Evolutionary conservation across 345 rosid genomes (phyloP).

Genomic region (Moringa oleifera): DNA sequence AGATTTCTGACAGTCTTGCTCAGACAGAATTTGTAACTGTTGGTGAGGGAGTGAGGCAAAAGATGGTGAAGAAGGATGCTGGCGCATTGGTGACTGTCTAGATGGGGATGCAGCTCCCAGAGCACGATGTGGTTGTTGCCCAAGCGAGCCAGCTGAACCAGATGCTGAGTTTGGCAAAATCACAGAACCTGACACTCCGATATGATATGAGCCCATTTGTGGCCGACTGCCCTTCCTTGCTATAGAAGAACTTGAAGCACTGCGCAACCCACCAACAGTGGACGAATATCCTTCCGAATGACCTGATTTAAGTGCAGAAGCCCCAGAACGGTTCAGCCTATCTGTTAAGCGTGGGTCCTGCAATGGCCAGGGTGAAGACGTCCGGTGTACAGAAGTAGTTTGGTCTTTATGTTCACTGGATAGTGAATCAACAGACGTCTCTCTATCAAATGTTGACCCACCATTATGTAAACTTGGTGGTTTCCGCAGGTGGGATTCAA

Average conservation of each 20-base stretch:
- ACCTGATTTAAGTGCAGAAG: slow-evolving; percentile 20
- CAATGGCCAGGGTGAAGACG: slow-evolving; percentile 33
- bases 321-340: slow-evolving; percentile 26
- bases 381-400: slow-evolving; percentile 29
- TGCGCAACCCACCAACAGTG: slow-evolving; percentile 27
- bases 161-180: slow-evolving; percentile 33
- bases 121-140: slow-evolving; percentile 40
- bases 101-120: slow-evolving; percentile 34
- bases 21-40: slow-evolving; percentile 25
- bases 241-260: slow-evolving; percentile 34
- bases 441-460: slow-evolving; percentile 43
- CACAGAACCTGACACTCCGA: slow-evolving; percentile 36
- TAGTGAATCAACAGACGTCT: slow-evolving; percentile 33
- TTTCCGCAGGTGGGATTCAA: slow-evolving; percentile 43
- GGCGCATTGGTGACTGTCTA: slow-evolving; percentile 34
- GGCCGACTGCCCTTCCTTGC: slow-evolving; percentile 42
- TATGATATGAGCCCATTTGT: slow-evolving; percentile 29
- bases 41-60: slow-evolving; percentile 24
- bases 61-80: slow-evolving; percentile 9
- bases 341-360: slow-evolving; percentile 34
- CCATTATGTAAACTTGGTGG: slow-evolving; percentile 31
- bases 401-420: slow-evolving; percentile 56
- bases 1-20: slow-evolving; percentile 31
- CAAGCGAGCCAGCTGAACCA: slow-evolving; percentile 40
- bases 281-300: slow-evolving; percentile 48